Base-by-base conservation (phyloP, 257 asterid genomes). In the Nicotiana obtusifolia region DNA sequence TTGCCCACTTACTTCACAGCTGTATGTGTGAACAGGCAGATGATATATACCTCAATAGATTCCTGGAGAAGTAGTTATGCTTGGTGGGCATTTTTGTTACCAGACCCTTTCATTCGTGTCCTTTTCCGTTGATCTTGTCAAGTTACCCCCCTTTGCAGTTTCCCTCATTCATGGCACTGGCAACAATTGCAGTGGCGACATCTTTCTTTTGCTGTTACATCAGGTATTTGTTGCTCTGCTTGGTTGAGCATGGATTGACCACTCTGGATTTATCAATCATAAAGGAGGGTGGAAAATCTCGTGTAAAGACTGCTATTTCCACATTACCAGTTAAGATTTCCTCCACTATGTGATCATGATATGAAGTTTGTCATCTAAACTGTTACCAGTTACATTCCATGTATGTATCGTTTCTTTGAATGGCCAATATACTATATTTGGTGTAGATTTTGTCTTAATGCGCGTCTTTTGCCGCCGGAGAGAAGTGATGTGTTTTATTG, bases 31-130 rank as follows among this genome's bases (percentile, higher is more conserved):
- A 84, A 61, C 60, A 82, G 53, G 76, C 68, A 57, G 84, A 57
- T 49, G 85, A 65, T 84, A 47, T 81, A 71, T 81, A 52, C 71
- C 41, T 16, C 14, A 7, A 28, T 83, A 77, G 86, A 87, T 1
- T 88, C 88, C 64, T 62, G 76, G 2, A 66, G 84, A 80, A 77
- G 82, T 54, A 53, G 54, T 75, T 49, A 20, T 7, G 0, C 62
- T 75, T 75, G 62, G 61, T 49, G 26, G 19, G 69, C 37, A 64
- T 24, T 62, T 62, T 62, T 7, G n/a, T 16, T 62, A 15, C 35
- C 35, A 62, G 31, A 61, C 16, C 66, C 15, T 61, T 31, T 41
- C 35, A 11, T 30, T 44, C 4, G 7, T 44, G 20, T 56, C 24
- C 35, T 0, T 71, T 22, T 71, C 59, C 60, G 14, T 4, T 71